Evolutionary conservation across 495 filamentous ascomycete genomes (phyloP).

Genomic region (Penicillium pancosmium): DNA sequence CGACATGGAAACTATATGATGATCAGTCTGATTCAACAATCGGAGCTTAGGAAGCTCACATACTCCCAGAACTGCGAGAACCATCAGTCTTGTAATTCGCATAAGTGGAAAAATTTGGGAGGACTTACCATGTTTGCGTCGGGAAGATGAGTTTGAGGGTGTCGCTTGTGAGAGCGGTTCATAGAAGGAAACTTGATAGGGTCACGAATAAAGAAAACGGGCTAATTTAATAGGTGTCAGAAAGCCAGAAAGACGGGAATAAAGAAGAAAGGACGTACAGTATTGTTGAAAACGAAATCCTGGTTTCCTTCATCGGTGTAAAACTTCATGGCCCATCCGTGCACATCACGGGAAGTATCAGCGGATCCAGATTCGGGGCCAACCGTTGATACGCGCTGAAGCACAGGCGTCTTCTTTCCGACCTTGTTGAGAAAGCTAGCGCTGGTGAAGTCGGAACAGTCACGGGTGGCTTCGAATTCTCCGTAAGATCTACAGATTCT

Average conservation of each 20-base stretch:
- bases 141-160: conserved; percentile 44
- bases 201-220: conserved; percentile 58
- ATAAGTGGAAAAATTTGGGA: too few relatives aligned
- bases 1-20: conserved; percentile 51
- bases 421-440: conserved; percentile 48
- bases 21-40: too few relatives aligned
- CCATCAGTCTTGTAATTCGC: not conserved
- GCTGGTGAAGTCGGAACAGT: conserved; percentile 48
- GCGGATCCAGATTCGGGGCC: conserved; percentile 67
- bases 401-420: conserved; percentile 64
- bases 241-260: too few relatives aligned
- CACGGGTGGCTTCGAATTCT: conserved; percentile 63
- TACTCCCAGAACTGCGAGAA: conserved; percentile 54
- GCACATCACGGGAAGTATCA: conserved; percentile 64
- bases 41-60: conserved; percentile 19
- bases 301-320: conserved; percentile 80
- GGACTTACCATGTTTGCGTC: conserved; percentile 20
- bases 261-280: conserved; percentile 10
- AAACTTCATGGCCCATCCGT: conserved; percentile 51
- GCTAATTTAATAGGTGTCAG: conserved; percentile 12
- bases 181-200: conserved; percentile 58
- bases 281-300: conserved; percentile 52
- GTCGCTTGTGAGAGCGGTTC: conserved; percentile 54
- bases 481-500: conserved; percentile 29
- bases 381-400: conserved; percentile 67